phyloP scores from a whole-genome alignment of 148 eudicot species.

The Rhododendron vialii region DNA sequence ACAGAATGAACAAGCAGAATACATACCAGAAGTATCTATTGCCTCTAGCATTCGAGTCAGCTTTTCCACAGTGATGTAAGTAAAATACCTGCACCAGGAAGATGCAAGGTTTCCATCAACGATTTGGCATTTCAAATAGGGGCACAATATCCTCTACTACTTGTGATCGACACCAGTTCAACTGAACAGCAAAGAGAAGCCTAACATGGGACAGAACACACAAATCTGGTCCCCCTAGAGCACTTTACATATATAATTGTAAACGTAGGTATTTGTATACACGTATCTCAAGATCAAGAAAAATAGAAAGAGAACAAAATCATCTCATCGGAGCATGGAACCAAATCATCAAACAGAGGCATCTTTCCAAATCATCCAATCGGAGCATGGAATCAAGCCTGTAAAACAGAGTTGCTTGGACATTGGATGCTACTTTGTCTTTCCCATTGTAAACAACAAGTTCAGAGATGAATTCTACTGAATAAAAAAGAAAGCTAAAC shows the following conservation, averaged over 20 bases:
- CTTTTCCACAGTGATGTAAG: constrained; percentile 61
- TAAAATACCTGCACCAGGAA: constrained; percentile 51
- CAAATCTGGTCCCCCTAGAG: neutral
- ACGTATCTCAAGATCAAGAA: neutral
- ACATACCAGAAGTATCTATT: constrained; percentile 39
- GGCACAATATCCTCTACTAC: neutral
- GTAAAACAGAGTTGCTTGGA: neutral
- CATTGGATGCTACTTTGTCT: neutral
- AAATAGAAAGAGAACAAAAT: neutral
- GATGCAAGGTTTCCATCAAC: neutral
- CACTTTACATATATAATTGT: neutral
- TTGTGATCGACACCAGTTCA: neutral
- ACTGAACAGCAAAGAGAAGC: neutral
- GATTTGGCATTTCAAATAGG: neutral
- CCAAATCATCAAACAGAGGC: neutral
- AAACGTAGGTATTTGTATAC: neutral
- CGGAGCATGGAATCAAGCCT: neutral
- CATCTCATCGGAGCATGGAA: neutral
- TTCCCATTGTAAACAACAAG: neutral
- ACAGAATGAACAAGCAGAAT: neutral
- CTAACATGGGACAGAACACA: neutral
- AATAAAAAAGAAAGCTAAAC: neutral
- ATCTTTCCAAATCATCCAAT: neutral
- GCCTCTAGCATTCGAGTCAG: constrained; percentile 46
- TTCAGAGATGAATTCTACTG: neutral